Base-by-base conservation (phyloP, 345 rosid species). In the Euphorbia lathyris region DNA sequence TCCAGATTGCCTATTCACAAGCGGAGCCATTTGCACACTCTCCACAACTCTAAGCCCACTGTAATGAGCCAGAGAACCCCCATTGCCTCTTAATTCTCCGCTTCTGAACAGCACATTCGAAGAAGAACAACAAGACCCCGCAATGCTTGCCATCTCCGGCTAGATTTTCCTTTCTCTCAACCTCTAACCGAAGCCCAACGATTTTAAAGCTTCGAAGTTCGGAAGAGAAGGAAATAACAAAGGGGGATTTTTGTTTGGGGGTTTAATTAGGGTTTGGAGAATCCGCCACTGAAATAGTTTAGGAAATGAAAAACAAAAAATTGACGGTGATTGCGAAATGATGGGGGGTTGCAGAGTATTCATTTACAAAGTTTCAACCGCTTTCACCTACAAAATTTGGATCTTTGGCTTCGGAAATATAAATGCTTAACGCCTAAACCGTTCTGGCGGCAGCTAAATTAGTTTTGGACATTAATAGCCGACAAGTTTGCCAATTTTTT, bases 41-140 rank as follows among this genome's bases (percentile, higher is more conserved):
- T 77, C 79, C 48, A 60, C 61, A 0, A 79, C 76, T 68, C 82
- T 76, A 38, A 85, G 83, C 20, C 89, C 92, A 66, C 66, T 74
- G 79, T 11, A 80, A 1, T 72, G 87, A 57, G 71, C 64, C 57
- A 78, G 26, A 77, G 77, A 61, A 74, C 71, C 71, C 36, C 74
- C 83, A 66, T 68, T 76, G 70, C 50, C 22, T 0, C 76, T 72
- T 0, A 62, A 25, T 51, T 84, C 83, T 61, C 74, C 74, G 73
- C 59, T 68, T 67, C 76, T 66, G 58, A 63, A 59, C 63, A 75
- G 47, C 61, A 71, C 69, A 23, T 67, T 66, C 3, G 51, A 45
- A 12, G 43, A 40, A 12, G 89, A 72, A 69, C 83, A 75, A 64
- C 72, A 79, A 67, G 76, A 62, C 36, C 68, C 74, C 20, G 74